Conservation (phyloP, 108 stramenopile species). For the Cyclotella baltica region DNA sequence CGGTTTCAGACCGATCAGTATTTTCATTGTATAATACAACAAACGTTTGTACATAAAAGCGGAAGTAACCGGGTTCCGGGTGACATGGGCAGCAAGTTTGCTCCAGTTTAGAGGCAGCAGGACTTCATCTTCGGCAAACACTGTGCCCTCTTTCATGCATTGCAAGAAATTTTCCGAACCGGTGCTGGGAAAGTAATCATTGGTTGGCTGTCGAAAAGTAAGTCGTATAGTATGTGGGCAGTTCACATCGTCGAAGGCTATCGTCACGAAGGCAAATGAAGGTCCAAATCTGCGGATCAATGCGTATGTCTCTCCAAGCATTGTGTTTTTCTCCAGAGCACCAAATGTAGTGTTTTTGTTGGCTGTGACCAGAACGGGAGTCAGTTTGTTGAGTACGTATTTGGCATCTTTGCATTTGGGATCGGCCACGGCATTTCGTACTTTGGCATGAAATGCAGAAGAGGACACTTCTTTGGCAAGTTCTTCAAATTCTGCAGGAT, state of each 20-base stretch:
- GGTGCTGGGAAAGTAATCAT: constrained; percentile 9
- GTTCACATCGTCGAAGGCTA: constrained; percentile 18
- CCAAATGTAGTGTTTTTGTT: constrained; percentile 17
- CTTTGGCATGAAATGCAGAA: too few species aligned
- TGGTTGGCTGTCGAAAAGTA: constrained; percentile 9
- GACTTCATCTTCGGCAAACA: constrained; percentile 7
- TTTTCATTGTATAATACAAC: constrained; percentile 10
- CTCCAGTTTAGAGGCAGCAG: constrained; percentile 22
- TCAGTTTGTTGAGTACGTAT: constrained; percentile 11
- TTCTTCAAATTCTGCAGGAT: too few species aligned
- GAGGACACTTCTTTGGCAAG: too few species aligned
- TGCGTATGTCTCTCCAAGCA: constrained; percentile 14
- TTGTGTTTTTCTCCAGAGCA: constrained; percentile 11
- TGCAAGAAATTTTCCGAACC: not conserved
- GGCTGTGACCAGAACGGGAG: constrained; percentile 4
- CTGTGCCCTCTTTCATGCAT: constrained; percentile 2
- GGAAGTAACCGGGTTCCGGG: constrained; percentile 13
- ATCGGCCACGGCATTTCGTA: too few species aligned
- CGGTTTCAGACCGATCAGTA: constrained; percentile 22
- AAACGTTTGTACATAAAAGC: constrained; percentile 21
- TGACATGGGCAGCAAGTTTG: constrained; percentile 1
- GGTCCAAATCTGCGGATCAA: constrained; percentile 15
- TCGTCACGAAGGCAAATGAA: not conserved
- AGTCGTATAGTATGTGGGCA: constrained; percentile 21
- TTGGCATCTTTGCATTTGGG: too few species aligned